These are phyloP conservation scores for Sistotremastrum suecicum DNA, from an alignment of 768 basidiomycete species.

Conservation along the genomic window DNA sequence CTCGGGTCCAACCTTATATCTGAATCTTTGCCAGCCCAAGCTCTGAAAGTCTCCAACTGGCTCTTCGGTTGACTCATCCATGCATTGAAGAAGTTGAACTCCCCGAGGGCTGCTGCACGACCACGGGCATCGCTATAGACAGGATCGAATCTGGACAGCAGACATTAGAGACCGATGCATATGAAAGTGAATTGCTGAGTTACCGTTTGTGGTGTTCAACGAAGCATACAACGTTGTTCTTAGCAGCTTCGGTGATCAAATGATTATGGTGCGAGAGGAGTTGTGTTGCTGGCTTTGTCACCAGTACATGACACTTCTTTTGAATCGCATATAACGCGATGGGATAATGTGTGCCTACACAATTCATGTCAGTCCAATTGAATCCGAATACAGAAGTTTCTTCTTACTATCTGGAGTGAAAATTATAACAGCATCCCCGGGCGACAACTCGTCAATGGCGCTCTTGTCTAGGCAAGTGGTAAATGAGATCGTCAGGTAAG, in stretches of 20 bases:
- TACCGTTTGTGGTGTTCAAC: constrained; percentile 92
- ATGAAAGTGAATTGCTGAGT: constrained; percentile 5
- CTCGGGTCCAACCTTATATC: constrained; percentile 55
- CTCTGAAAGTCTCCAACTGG: constrained; percentile 87
- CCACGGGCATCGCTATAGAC: constrained; percentile 85
- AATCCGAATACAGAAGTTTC: not conserved
- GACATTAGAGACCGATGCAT: not conserved
- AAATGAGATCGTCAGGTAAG: too few species aligned
- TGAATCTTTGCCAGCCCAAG: constrained; percentile 90
- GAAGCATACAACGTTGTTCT: constrained; percentile 74
- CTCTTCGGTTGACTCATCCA: constrained; percentile 98
- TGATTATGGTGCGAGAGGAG: constrained; percentile 70
- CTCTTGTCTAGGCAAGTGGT: constrained; percentile 43
- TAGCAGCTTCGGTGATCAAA: constrained; percentile 60
- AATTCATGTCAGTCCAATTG: not conserved
- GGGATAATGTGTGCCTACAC: constrained; percentile 63
- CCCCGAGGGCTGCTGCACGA: constrained; percentile 60
- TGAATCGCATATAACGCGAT: constrained; percentile 82
- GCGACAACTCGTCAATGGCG: constrained; percentile 62
- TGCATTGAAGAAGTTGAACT: constrained; percentile 91
- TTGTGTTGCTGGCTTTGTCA: constrained; percentile 90
- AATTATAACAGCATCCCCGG: constrained; percentile 83
- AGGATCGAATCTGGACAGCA: constrained; percentile 54
- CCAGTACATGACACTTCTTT: constrained; percentile 72
- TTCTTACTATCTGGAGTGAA: constrained; percentile 81